Evolutionary conservation across 2,329 filamentous ascomycete genomes (phyloP).

Genomic region (Ceratocystis eucalypticola): DNA sequence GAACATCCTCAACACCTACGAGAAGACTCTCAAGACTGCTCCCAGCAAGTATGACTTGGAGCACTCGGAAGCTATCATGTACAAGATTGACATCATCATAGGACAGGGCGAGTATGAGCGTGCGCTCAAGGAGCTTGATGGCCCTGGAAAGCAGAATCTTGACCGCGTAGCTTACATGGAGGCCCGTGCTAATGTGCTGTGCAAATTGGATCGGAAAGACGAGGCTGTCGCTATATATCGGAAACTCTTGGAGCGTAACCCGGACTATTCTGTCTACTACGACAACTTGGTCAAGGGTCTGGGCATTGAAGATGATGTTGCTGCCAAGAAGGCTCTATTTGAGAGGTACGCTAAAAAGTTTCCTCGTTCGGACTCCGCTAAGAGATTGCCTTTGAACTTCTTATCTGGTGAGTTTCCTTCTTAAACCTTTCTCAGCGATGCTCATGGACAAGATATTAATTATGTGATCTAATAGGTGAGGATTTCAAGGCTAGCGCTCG

Average conservation of each 20-base stretch:
- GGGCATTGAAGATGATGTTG: constrained; percentile 45
- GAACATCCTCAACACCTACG: constrained; percentile 79
- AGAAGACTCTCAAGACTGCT: constrained; percentile 75
- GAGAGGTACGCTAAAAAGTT: constrained; percentile 66
- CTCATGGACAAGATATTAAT: constrained; percentile 17
- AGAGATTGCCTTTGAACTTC: constrained; percentile 80
- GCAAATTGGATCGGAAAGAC: constrained; percentile 59
- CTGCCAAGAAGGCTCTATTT: constrained; percentile 57
- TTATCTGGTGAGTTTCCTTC: constrained; percentile 43
- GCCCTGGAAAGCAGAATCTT: constrained; percentile 60
- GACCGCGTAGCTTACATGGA: constrained; percentile 81
- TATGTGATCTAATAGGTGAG: constrained; percentile 40
- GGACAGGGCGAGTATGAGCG: constrained; percentile 72
- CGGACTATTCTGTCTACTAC: constrained; percentile 80
- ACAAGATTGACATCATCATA: constrained; percentile 89
- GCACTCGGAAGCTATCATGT: constrained; percentile 84
- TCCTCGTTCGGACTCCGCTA: constrained; percentile 70
- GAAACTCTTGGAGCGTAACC: constrained; percentile 69
- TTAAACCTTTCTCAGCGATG: not conserved
- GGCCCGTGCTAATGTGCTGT: constrained; percentile 68
- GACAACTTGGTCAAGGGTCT: constrained; percentile 58
- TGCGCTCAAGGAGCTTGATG: constrained; percentile 75
- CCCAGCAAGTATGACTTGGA: constrained; percentile 72
- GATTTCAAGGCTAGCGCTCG: constrained; percentile 68
- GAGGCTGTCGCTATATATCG: constrained; percentile 76